Evolutionary conservation across 257 asterid species (phyloP).

Genomic region (Solanum etuberosum): DNA sequence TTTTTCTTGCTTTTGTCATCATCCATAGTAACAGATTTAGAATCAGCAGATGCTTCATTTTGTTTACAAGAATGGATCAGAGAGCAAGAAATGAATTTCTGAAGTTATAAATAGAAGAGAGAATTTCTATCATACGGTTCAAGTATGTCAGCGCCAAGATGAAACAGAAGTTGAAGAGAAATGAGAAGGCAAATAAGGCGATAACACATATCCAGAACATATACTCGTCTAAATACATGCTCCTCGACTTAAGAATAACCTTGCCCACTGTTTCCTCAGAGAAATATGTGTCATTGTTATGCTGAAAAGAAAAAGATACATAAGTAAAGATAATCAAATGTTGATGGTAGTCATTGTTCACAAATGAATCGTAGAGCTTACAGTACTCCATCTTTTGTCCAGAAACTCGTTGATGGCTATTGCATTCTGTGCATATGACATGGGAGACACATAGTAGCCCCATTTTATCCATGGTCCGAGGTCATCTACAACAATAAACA

Average conservation of each 20-base stretch:
- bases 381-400: constrained; percentile 21
- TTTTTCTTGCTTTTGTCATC: constrained; percentile 27
- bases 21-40: constrained; percentile 38
- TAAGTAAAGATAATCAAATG: not conserved
- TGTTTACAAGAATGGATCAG: constrained; percentile 4
- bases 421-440: constrained; percentile 25
- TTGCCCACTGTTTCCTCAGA: constrained; percentile 71
- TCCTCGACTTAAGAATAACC: constrained; percentile 80
- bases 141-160: constrained; percentile 58
- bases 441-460: constrained; percentile 23
- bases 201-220: constrained; percentile 74
- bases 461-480: constrained; percentile 22
- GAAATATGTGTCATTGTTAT: constrained; percentile 37
- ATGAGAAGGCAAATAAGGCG: constrained; percentile 75
- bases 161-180: constrained; percentile 70
- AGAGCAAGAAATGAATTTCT: not conserved
- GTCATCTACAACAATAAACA: constrained; percentile 6
- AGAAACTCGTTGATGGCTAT: constrained; percentile 22
- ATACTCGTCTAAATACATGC: constrained; percentile 72
- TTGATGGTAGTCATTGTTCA: not conserved
- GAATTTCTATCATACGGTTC: constrained; percentile 39
- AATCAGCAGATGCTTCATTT: constrained; percentile 59
- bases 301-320: constrained; percentile 23
- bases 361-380: not conserved
- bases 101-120: not conserved